A percentile compares a stretch with the other conserved stretches of the same genome.
phyloP scores from a whole-genome alignment of 108 stramenopile species.

The Nannochloropsis oceanica region DNA sequence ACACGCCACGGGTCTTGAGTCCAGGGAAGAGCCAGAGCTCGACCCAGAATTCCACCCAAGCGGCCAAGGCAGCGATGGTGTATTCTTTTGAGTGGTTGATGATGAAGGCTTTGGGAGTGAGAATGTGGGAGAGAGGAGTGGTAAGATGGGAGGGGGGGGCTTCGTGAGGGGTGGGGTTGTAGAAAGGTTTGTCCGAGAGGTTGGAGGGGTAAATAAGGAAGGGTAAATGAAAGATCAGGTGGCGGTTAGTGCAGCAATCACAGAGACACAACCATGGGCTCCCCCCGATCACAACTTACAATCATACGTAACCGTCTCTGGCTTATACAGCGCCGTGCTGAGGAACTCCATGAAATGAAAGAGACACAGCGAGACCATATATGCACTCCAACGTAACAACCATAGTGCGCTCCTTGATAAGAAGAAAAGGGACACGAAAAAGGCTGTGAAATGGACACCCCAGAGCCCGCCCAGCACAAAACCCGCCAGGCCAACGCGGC shows the following conservation, averaged over 20 bases:
- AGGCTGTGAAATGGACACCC: constrained; percentile 11
- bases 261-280: background rate
- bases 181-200: background rate
- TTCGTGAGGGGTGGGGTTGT: background rate
- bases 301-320: constrained; percentile 18
- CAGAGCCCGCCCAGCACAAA: constrained; percentile 5
- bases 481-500: constrained; percentile 17
- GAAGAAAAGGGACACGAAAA: background rate
- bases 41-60: constrained; percentile 63
- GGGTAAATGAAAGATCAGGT: background rate
- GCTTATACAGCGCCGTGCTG: constrained; percentile 23
- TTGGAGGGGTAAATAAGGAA: background rate
- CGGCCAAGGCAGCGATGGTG: constrained; percentile 63
- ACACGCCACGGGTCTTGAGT: background rate
- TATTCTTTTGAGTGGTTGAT: constrained; percentile 79
- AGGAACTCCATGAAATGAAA: constrained; percentile 37
- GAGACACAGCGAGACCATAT: constrained; percentile 8
- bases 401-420: too few relatives aligned
- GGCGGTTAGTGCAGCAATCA: background rate
- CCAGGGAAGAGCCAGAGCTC: constrained; percentile 46
- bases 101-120: constrained; percentile 52
- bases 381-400: constrained; percentile 24
- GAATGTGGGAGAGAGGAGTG: background rate
- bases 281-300: constrained; percentile 7
- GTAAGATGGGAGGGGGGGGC: too few relatives aligned